Percentiles rank a stretch among this genome's conserved stretches.
phyloP scores from a whole-genome alignment of 2,329 filamentous ascomycete species.

The Celoporthe dispersa region DNA sequence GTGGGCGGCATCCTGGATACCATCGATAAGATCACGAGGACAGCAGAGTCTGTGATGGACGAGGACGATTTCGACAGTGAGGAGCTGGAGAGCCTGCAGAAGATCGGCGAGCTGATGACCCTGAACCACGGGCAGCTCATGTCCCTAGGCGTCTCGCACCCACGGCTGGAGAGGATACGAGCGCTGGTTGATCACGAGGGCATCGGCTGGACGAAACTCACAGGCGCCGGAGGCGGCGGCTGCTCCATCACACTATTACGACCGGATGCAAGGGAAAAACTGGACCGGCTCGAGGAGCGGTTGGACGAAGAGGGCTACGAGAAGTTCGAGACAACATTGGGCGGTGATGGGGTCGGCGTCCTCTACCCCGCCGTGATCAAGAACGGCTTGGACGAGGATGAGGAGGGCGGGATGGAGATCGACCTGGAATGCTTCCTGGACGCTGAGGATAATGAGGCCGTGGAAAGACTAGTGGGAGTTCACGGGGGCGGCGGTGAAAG shows the following conservation, averaged over 20 bases:
- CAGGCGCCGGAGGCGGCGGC: constrained; percentile 91
- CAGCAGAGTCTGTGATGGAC: constrained; percentile 58
- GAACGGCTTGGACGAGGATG: constrained; percentile 78
- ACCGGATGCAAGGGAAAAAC: constrained; percentile 61
- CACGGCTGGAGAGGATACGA: constrained; percentile 86
- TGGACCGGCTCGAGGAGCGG: constrained; percentile 67
- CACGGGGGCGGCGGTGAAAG: constrained; percentile 68
- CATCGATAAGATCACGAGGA: constrained; percentile 73
- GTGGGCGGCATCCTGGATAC: constrained; percentile 82
- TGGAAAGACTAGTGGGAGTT: constrained; percentile 87
- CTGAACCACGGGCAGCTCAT: constrained; percentile 93
- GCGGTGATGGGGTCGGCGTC: constrained; percentile 91
- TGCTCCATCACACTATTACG: constrained; percentile 92
- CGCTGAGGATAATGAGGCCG: constrained; percentile 80
- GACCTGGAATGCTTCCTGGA: constrained; percentile 83
- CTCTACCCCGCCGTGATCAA: constrained; percentile 90
- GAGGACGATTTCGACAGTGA: constrained; percentile 70
- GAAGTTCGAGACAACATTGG: constrained; percentile 86
- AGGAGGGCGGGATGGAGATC: constrained; percentile 87
- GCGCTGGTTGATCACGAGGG: constrained; percentile 88
- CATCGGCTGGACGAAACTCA: constrained; percentile 97
- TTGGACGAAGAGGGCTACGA: constrained; percentile 75
- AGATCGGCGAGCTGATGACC: constrained; percentile 84
- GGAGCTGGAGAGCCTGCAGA: constrained; percentile 66
- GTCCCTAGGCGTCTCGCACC: constrained; percentile 93